These are phyloP conservation scores for Pythium brachiatum DNA, from an alignment of 352 stramenopile genomes.

Conservation along the genomic window DNA sequence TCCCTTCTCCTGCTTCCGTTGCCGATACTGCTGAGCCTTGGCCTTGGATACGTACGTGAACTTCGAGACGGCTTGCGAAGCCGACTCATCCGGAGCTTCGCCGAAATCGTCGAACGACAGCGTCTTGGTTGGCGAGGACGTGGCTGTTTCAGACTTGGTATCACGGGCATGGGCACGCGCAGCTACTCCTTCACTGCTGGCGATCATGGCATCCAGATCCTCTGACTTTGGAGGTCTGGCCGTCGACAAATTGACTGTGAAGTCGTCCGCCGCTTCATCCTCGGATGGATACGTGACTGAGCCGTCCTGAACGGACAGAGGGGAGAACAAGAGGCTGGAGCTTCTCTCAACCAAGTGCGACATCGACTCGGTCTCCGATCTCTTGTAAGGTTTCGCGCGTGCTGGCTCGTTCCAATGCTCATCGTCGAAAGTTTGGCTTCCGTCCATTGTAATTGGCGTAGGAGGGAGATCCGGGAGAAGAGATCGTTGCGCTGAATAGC, in stretches of 20 bases:
- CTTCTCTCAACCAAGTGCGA: conserved; percentile 5
- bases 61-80: not conserved
- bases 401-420: not conserved
- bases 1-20: conserved; percentile 15
- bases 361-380: not conserved
- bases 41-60: conserved; percentile 29
- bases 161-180: not conserved
- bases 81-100: not conserved
- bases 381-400: not conserved
- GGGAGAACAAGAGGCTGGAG: conserved; percentile 25
- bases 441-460: conserved; percentile 11
- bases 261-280: conserved; percentile 8
- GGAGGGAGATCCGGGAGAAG: conserved; percentile 10
- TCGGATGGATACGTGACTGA: conserved; percentile 20
- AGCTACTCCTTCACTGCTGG: not conserved
- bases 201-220: conserved; percentile 1
- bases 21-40: conserved; percentile 23
- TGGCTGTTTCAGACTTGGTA: not conserved
- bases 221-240: not conserved
- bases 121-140: conserved; percentile 16
- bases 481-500: not conserved
- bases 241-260: not conserved
- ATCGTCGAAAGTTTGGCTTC: conserved; percentile 13
- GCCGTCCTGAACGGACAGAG: conserved; percentile 20
- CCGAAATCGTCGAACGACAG: conserved; percentile 17